A percentile compares a stretch with the other conserved stretches of the same genome.
phyloP scores from a whole-genome alignment of 2,329 filamentous ascomycete genomes.

The Coniochaeta hoffmannii region DNA sequence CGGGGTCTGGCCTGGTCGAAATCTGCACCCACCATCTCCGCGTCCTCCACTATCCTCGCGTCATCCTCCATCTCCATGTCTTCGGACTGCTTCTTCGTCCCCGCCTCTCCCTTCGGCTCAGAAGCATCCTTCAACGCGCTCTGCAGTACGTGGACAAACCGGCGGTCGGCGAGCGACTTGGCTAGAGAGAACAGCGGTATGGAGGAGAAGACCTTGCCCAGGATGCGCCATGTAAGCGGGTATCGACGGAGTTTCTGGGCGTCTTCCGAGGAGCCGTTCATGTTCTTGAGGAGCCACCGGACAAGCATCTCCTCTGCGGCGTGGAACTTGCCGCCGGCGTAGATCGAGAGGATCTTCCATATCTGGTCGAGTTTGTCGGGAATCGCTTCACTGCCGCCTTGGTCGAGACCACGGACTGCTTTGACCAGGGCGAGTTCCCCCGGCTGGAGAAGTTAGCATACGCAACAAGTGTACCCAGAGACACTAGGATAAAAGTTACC shows the following conservation, averaged over 20 bases:
- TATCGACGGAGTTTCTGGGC: constrained; percentile 48
- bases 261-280: constrained; percentile 38
- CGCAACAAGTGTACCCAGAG: too few relatives aligned
- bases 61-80: too few relatives aligned
- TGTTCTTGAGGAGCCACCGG: constrained; percentile 56
- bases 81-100: constrained; percentile 3
- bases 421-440: constrained; percentile 34
- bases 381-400: constrained; percentile 34
- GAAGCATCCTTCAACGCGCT: constrained; percentile 55
- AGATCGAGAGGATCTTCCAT: constrained; percentile 39
- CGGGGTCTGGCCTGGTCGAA: constrained; percentile 19
- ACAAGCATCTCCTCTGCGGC: constrained; percentile 51
- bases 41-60: too few relatives aligned
- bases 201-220: constrained; percentile 53
- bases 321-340: constrained; percentile 34
- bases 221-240: constrained; percentile 52
- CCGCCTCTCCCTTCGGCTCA: constrained; percentile 11
- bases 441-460: constrained; percentile 6
- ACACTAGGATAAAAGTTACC: not conserved
- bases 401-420: constrained; percentile 47
- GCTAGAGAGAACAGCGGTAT: constrained; percentile 64
- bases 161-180: constrained; percentile 61
- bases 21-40: constrained; percentile 19
- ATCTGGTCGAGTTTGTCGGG: constrained; percentile 40
- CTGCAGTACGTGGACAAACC: constrained; percentile 60